phyloP scores from a whole-genome alignment of 805 yeast genomes.

The Blastobotrys muscicola region DNA sequence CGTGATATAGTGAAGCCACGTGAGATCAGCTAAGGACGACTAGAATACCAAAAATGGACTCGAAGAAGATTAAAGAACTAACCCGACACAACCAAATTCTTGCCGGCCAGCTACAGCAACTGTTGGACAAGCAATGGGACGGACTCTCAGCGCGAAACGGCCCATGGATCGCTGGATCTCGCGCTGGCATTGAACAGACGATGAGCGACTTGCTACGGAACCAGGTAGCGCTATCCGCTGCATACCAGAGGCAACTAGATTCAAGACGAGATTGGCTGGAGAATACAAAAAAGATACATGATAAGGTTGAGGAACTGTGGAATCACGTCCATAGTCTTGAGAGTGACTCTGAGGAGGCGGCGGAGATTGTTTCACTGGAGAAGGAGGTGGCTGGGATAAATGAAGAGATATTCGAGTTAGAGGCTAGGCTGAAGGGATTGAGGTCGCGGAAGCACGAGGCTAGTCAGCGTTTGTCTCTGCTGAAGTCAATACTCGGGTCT shows the following conservation, averaged over 20 bases:
- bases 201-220: conserved; percentile 10
- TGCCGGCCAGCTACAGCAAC: conserved; percentile 8
- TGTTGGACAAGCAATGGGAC: conserved; percentile 16
- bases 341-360: conserved; percentile 1
- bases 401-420: conserved; percentile 14
- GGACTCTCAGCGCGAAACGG: conserved; percentile 10
- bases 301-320: conserved; percentile 3
- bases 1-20: too few relatives aligned
- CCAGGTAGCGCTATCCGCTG: conserved; percentile 7
- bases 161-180: conserved; percentile 7
- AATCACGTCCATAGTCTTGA: conserved; percentile 1
- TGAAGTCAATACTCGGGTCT: conserved; percentile 8
- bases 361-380: conserved; percentile 7
- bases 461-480: neutral
- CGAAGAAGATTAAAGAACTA: conserved; percentile 4
- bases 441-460: conserved; percentile 7
- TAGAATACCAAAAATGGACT: neutral
- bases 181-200: conserved; percentile 11
- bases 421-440: conserved; percentile 8
- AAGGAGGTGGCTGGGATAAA: conserved; percentile 8
- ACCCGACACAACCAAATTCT: conserved; percentile 4
- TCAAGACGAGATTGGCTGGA: conserved; percentile 6
- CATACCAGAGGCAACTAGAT: conserved; percentile 5
- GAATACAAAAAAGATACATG: conserved; percentile 1
- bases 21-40: too few relatives aligned